A percentile compares a stretch with the other conserved stretches of the same genome.
Evolutionary conservation across 495 filamentous ascomycete genomes (phyloP).

Genomic region (Hypomontagnella monticulosa): DNA sequence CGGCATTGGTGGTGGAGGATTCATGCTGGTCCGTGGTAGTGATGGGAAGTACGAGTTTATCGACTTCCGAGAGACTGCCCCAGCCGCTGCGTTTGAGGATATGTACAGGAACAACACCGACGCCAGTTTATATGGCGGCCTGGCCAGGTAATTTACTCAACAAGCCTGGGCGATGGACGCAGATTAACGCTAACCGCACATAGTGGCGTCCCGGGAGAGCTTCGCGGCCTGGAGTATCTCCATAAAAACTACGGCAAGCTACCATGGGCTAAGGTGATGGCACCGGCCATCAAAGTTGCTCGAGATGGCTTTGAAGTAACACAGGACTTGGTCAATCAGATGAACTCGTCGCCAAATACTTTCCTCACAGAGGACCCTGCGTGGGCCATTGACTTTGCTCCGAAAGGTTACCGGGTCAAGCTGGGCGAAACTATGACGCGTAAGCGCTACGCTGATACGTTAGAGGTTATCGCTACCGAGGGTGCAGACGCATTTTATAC

Average conservation of each 20-base stretch:
- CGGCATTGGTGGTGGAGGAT: constrained; percentile 83
- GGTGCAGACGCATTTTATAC: constrained; percentile 79
- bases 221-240: constrained; percentile 76
- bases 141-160: constrained; percentile 62
- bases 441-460: constrained; percentile 76
- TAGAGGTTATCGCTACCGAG: constrained; percentile 71
- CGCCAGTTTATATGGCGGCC: constrained; percentile 61
- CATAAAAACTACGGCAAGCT: constrained; percentile 76
- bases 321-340: constrained; percentile 71
- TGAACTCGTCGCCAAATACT: constrained; percentile 51
- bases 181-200: constrained; percentile 11
- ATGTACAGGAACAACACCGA: constrained; percentile 73
- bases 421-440: constrained; percentile 77
- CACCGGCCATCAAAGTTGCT: constrained; percentile 73
- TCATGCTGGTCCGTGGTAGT: constrained; percentile 71
- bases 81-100: constrained; percentile 75
- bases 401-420: constrained; percentile 66
- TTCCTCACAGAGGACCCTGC: constrained; percentile 65
- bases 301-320: constrained; percentile 73
- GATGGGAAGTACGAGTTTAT: constrained; percentile 73
- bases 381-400: constrained; percentile 85
- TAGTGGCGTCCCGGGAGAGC: constrained; percentile 79
- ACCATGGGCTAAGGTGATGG: constrained; percentile 72
- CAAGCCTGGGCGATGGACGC: not conserved
- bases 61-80: constrained; percentile 84